A percentile compares a stretch with the other conserved stretches of the same genome.
Conservation (phyloP, 306 rosid genomes). For the Hippophae tibetana region DNA sequence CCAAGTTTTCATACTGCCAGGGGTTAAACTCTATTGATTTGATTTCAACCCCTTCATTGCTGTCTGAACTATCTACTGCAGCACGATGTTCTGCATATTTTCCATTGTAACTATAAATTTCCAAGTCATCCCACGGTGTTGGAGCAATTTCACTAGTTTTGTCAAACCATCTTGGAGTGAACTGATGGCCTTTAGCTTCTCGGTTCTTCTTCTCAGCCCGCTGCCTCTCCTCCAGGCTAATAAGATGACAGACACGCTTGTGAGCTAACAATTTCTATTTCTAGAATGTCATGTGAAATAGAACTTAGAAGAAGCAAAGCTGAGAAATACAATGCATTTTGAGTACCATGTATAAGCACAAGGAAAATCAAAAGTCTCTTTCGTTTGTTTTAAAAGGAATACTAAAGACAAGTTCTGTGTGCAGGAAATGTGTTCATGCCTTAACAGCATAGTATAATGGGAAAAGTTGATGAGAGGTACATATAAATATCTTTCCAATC, state of each 20-base stretch:
- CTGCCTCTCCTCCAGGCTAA: conserved; percentile 88
- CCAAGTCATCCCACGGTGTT: conserved; percentile 96
- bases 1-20: conserved; percentile 63
- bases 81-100: conserved; percentile 56
- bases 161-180: conserved; percentile 74
- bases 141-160: conserved; percentile 60
- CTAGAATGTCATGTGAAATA: background rate
- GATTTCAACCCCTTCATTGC: conserved; percentile 29
- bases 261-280: too few species aligned
- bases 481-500: too few species aligned
- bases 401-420: too few species aligned
- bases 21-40: conserved; percentile 66
- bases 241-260: background rate
- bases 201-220: conserved; percentile 73
- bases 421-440: too few species aligned
- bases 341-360: too few species aligned
- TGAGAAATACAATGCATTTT: background rate
- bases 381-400: too few species aligned
- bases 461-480: too few species aligned
- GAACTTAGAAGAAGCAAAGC: background rate
- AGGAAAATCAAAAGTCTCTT: too few species aligned
- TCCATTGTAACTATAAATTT: conserved; percentile 69
- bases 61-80: conserved; percentile 35
- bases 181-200: conserved; percentile 46
- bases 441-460: too few species aligned